These are phyloP conservation scores for Leccinum barrowsii DNA, from an alignment of 768 basidiomycete species.

Conservation along the genomic window DNA sequence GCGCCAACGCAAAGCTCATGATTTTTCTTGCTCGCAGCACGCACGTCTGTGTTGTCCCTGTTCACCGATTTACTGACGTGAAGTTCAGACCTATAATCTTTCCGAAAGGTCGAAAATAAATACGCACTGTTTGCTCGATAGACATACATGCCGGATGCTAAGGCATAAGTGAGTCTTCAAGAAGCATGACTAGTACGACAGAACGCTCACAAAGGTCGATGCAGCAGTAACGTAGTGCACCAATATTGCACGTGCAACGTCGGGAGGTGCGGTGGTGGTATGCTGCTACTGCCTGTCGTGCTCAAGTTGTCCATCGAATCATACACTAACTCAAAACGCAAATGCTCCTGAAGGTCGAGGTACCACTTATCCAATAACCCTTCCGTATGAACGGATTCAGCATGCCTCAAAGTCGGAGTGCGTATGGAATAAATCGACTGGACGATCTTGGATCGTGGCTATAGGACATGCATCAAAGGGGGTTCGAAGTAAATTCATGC, in stretches of 20 bases:
- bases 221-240: constrained; percentile 71
- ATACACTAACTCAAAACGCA: constrained; percentile 56
- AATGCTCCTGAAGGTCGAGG: constrained; percentile 61
- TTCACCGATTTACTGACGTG: constrained; percentile 34
- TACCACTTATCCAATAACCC: constrained; percentile 74
- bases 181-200: background rate
- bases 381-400: constrained; percentile 57
- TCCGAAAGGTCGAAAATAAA: background rate
- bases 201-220: constrained; percentile 70
- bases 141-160: constrained; percentile 28
- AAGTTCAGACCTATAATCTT: background rate
- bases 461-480: constrained; percentile 29
- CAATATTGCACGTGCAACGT: constrained; percentile 85
- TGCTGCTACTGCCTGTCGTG: constrained; percentile 23
- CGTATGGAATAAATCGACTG: constrained; percentile 70
- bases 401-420: constrained; percentile 50
- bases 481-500: background rate
- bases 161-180: constrained; percentile 2
- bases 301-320: constrained; percentile 32
- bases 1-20: constrained; percentile 73
- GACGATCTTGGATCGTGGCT: constrained; percentile 71
- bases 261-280: constrained; percentile 61
- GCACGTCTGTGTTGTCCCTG: constrained; percentile 48
- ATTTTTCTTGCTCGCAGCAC: constrained; percentile 54
- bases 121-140: constrained; percentile 38